Conservation (phyloP, 805 yeast genomes). For the Wickerhamomyces canadensis region DNA sequence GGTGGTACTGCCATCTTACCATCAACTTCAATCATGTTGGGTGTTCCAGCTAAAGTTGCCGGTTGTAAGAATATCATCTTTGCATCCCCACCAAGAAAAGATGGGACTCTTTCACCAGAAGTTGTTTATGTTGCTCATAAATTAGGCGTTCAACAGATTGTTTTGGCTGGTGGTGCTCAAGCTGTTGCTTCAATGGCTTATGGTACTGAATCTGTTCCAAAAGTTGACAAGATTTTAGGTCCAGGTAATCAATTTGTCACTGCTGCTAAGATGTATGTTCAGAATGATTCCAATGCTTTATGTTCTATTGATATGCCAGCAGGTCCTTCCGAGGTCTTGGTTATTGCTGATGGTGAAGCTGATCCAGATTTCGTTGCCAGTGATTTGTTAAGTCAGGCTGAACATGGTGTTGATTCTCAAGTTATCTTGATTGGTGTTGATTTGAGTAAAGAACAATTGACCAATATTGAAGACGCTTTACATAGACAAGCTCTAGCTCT, state of each 20-base stretch:
- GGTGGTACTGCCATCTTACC: constrained; percentile 99
- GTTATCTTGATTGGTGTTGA: constrained; percentile 85
- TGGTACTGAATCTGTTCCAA: constrained; percentile 89
- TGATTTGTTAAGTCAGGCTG: constrained; percentile 95
- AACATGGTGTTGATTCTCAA: constrained; percentile 98
- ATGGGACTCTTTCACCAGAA: constrained; percentile 93
- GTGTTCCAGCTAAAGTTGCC: constrained; percentile 98
- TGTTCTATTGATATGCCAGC: constrained; percentile 99
- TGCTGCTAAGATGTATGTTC: constrained; percentile 97
- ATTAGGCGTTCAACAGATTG: constrained; percentile 85
- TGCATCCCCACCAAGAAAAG: constrained; percentile 94
- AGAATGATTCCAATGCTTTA: constrained; percentile 90
- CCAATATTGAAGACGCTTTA: constrained; percentile 74
- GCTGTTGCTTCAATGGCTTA: constrained; percentile 99
- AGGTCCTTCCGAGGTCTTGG: constrained; percentile 97
- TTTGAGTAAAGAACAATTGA: constrained; percentile 53
- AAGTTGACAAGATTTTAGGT: constrained; percentile 95
- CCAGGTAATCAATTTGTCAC: constrained; percentile 99
- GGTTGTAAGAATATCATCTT: constrained; percentile 88
- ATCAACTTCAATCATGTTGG: constrained; percentile 95
- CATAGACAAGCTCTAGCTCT: constrained; percentile 74
- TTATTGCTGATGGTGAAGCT: constrained; percentile 82
- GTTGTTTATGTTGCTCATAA: constrained; percentile 96
- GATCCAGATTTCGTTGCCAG: constrained; percentile 97
- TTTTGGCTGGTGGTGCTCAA: constrained; percentile 98